Evolutionary conservation across 345 rosid species (phyloP), one percentile per base, ranked within the genome.

Genomic region (Populus euphratica): DNA sequence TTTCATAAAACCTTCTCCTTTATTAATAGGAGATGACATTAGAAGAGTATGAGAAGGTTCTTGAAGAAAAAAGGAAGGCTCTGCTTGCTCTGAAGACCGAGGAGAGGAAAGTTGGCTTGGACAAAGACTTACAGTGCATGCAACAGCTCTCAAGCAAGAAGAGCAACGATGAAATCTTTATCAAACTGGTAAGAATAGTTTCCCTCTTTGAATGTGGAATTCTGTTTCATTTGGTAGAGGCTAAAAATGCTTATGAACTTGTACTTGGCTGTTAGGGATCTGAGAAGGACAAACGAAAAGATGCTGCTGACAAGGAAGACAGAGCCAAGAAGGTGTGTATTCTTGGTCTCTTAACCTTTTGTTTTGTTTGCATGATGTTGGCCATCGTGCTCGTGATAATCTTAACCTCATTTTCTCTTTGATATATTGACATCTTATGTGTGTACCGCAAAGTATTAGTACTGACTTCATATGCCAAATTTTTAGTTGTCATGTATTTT

Each of bases 231-330:
- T 18, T 73, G 8, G 68, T 29, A 63, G 52, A 36, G 33, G 18
- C 29, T 49, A 21, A 39, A 59, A 21, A 65, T 14, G n/a, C 68
- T 4, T 27, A 23, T 50, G 76, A 49, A 68, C 69, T 47, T 74
- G 68, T 33, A 65, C 54, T 29, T 82, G 65, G 29, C 78, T 81
- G 17, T 35, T 59, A 96, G 99, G 97, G 98, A 65, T 90, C 94
- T 75, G 99, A 91, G n/a, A 96, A 92, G 89, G 99, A 96, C 86
- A 96, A 86, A 78, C 86, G 91, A 81, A 94, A 85, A 82, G 99
- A 96, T 67, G 94, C 93, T 70, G 85, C 85, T 79, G 99, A 96
- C 65, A 96, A 91, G 81, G 99, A 96, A 74, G 99, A 94, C 80
- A 92, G 73, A 79, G 90, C 88, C 33, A 94, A 91, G 83, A 94